These are phyloP conservation scores for Cucurbita ficifolia DNA, from an alignment of 306 rosid genomes.

Conservation along the genomic window DNA sequence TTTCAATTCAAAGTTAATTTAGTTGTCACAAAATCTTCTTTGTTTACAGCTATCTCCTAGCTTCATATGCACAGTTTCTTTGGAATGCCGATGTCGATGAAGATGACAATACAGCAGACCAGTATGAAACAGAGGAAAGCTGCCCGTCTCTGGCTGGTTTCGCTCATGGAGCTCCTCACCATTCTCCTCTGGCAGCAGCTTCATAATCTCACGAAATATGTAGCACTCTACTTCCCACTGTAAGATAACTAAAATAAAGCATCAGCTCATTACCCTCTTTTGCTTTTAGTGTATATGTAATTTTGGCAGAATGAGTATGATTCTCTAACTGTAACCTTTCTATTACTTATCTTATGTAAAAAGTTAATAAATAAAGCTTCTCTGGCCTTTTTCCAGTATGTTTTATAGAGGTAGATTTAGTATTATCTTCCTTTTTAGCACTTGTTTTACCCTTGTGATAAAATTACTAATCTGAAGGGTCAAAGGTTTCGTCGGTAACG, in stretches of 20 bases:
- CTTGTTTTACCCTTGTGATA: not conserved
- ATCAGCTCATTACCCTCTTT: not conserved
- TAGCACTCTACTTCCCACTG: not conserved
- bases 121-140: slow-evolving; percentile 14
- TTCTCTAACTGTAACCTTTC: slow-evolving; percentile 2
- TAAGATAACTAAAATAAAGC: not conserved
- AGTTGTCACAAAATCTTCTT: not conserved
- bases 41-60: slow-evolving; percentile 48
- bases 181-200: slow-evolving; percentile 33
- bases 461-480: not conserved
- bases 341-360: not conserved
- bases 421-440: not conserved
- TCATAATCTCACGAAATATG: slow-evolving; percentile 10
- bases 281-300: not conserved
- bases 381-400: not conserved
- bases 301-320: not conserved
- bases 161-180: slow-evolving; percentile 26
- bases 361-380: not conserved
- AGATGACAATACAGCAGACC: slow-evolving; percentile 21
- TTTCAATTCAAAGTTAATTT: not conserved
- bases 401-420: not conserved
- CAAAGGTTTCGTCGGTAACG: too few species aligned
- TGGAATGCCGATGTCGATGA: slow-evolving; percentile 60
- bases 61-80: slow-evolving; percentile 25
- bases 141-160: slow-evolving; percentile 12